These are phyloP conservation scores for Rhododendron molle DNA, from an alignment of 148 eudicot species.

Conservation along the genomic window DNA sequence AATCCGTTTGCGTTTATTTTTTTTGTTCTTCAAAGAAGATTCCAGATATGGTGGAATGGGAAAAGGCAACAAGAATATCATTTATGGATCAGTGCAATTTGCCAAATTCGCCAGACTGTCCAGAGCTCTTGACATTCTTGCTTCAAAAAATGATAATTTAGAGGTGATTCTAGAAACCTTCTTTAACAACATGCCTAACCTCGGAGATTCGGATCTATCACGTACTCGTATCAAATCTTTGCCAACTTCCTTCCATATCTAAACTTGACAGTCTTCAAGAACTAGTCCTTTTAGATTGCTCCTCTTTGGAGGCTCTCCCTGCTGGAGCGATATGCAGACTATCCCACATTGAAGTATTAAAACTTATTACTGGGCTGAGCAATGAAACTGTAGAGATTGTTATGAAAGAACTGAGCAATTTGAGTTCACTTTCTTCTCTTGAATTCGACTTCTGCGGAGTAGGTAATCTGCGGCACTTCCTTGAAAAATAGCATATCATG, in stretches of 20 bases:
- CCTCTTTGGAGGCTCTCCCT: neutral
- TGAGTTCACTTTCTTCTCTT: neutral
- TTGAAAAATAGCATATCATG: neutral
- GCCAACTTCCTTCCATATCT: conserved; percentile 4
- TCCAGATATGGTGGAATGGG: neutral
- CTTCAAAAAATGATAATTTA: neutral
- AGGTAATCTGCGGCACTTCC: neutral
- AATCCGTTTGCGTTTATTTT: too few relatives aligned
- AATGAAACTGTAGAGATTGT: neutral
- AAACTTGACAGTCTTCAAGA: neutral
- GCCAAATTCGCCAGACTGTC: neutral
- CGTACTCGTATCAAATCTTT: neutral
- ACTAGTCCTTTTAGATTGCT: neutral
- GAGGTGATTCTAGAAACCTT: neutral
- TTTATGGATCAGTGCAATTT: neutral
- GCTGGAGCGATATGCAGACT: neutral
- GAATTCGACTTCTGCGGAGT: neutral
- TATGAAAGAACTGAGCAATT: neutral
- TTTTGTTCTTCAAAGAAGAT: neutral
- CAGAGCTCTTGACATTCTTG: neutral
- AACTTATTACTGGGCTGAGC: neutral
- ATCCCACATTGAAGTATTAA: neutral
- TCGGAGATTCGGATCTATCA: neutral
- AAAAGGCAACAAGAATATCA: neutral
- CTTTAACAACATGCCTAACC: neutral